phyloP scores from a whole-genome alignment of 805 yeast species.

The Hanseniaspora lachancei region DNA sequence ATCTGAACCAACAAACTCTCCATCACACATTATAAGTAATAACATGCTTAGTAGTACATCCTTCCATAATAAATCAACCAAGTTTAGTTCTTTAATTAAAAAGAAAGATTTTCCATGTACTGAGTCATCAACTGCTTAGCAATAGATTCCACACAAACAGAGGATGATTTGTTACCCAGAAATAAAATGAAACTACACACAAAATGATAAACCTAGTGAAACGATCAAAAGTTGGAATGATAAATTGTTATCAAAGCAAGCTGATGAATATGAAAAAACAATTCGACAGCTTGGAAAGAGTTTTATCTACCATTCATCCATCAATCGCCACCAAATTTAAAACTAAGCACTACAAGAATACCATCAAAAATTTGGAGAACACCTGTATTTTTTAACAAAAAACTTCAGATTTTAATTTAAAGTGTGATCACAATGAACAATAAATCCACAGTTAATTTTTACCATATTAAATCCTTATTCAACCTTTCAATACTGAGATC shows the following conservation, averaged over 20 bases:
- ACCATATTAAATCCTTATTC: too few species aligned
- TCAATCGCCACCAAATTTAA: neutral
- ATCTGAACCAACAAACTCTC: slow-evolving; percentile 1
- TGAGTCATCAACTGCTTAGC: neutral
- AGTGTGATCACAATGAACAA: too few species aligned
- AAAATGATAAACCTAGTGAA: neutral
- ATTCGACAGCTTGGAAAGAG: neutral
- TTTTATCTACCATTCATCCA: neutral
- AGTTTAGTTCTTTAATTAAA: neutral
- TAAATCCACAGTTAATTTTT: too few species aligned
- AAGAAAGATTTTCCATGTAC: slow-evolving; percentile 1
- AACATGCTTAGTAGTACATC: slow-evolving; percentile 6
- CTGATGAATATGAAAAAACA: neutral
- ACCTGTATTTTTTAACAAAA: neutral
- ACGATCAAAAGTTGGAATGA: neutral
- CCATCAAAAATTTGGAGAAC: neutral
- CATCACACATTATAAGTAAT: neutral
- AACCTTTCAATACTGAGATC: too few species aligned
- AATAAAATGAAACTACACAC: neutral
- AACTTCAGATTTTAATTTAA: neutral
- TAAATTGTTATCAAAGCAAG: neutral
- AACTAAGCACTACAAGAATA: neutral
- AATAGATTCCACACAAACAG: neutral
- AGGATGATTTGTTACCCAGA: neutral
- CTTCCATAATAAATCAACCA: neutral